Base-by-base conservation (phyloP, 805 yeast species). In the Blastobotrys parvus region DNA sequence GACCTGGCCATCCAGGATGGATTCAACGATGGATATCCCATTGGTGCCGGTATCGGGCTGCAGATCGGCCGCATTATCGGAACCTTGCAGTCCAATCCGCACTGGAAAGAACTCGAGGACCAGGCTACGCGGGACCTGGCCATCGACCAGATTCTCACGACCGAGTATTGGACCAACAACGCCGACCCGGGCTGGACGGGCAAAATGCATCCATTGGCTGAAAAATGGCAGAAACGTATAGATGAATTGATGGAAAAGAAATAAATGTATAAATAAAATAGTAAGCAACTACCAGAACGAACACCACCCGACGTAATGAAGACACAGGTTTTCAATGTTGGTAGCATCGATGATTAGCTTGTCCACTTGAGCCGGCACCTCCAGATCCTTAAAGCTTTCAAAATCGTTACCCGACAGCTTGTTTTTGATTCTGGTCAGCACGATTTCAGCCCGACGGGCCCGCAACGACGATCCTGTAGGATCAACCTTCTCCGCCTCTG, bases 271-370 rank as follows among this genome's bases (percentile, higher is more conserved):
- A 16, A n/a, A n/a, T n/a, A n/a, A n/a, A n/a, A n/a, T n/a, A n/a
- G n/a, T n/a, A n/a, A n/a, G n/a, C n/a, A n/a, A 6, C 61, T 57
- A 90, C 97, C 98, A 92, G 75, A 90, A 92, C 1, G 97, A 85
- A 65, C 99, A 92, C 99, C 99, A 92, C 16, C 99, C 99, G 48
- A 92, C 83, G 59, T 85, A 92, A 63, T 90, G 98, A 63, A 88
- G 97, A 57, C 97, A 92, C 43, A 92, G 66, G 55, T 92, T 92
- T 59, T 92, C 97, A 23, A 90, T 94, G 39, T 94, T 82, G 0
- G 97, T 92, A 2, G 98, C 97, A 60, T 92, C 96, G 55, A 85
- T 94, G 41, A 92, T 92, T 59, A 92, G 68, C 59, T 81, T 82
- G 54, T 92, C 97, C 31, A 92, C 97, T 62, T 92, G 99, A 2